phyloP scores from a whole-genome alignment of 148 eudicot genomes.

The Vaccinium darrowii region DNA sequence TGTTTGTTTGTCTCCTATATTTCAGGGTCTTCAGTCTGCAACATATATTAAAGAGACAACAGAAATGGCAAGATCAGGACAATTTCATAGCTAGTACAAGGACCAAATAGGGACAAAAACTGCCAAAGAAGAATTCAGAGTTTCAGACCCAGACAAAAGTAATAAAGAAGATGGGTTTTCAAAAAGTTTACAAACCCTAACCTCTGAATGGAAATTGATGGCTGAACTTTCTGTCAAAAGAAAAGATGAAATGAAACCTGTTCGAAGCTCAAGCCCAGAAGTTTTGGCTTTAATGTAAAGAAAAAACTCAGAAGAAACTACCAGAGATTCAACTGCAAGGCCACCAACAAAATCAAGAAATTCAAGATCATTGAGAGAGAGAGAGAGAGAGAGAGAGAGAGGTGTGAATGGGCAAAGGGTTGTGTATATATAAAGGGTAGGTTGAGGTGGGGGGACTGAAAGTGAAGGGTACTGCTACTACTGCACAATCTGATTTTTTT shows the following conservation, averaged over 20 bases:
- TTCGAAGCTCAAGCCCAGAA: neutral
- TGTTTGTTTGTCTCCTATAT: constrained; percentile 21
- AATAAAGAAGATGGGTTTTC: neutral
- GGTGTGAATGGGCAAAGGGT: neutral
- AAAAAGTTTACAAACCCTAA: neutral
- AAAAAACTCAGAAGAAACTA: neutral
- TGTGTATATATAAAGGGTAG: constrained; percentile 21
- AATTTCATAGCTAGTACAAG: neutral
- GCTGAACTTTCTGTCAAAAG: neutral
- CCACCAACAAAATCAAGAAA: neutral
- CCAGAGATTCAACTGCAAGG: neutral
- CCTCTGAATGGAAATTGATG: neutral
- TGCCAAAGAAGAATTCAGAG: neutral
- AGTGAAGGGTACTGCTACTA: neutral
- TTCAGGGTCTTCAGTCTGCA: constrained; percentile 22
- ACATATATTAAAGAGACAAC: neutral
- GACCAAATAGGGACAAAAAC: neutral
- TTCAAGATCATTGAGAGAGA: constrained; percentile 9
- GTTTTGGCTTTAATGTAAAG: neutral
- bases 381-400: constrained; percentile 19
- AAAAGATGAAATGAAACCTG: neutral
- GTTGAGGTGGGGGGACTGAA: constrained; percentile 9
- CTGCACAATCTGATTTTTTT: no score
- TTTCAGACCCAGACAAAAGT: neutral
- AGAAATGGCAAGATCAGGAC: neutral